Evolutionary conservation across 139 green algal species (phyloP).

Genomic region (Desmodesmus armatus): DNA sequence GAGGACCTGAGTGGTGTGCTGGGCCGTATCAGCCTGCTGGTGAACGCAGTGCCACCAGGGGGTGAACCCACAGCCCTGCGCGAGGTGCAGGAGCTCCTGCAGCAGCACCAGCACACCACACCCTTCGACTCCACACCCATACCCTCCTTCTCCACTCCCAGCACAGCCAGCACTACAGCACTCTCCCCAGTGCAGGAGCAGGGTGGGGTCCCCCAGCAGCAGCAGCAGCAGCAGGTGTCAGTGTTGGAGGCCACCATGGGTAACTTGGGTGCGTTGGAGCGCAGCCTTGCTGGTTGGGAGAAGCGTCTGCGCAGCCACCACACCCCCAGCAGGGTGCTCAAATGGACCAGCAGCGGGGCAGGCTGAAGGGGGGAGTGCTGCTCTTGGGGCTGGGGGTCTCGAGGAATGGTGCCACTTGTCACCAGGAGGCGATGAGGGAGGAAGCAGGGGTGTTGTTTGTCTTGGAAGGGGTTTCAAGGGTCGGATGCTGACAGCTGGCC

Average conservation of each 20-base stretch:
- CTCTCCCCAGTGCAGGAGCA: not conserved
- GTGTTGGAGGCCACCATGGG: constrained; percentile 5
- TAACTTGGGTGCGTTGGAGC: constrained; percentile 39
- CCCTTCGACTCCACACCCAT: too few species aligned
- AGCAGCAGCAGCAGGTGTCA: not conserved
- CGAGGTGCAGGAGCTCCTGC: constrained; percentile 25
- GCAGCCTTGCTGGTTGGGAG: constrained; percentile 60
- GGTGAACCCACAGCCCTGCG: not conserved
- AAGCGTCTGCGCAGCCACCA: constrained; percentile 42
- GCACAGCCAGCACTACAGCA: not conserved
- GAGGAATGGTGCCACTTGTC: too few species aligned
- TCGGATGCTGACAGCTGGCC: too few species aligned
- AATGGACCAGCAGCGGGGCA: constrained; percentile 49
- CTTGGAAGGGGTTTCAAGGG: too few species aligned
- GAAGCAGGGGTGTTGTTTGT: too few species aligned
- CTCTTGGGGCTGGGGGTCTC: too few species aligned
- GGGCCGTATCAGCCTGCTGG: not conserved
- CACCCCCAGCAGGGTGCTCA: constrained; percentile 59
- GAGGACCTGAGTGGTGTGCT: constrained; percentile 14
- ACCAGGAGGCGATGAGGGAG: too few species aligned
- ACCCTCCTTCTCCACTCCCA: too few species aligned
- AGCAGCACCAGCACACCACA: not conserved
- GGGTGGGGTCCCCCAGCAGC: not conserved
- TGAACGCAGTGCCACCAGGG: not conserved
- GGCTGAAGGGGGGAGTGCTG: not conserved